Evolutionary conservation across 169 alveolate genomes (phyloP), one percentile per base, ranked within the genome.

Genomic region (Plasmodium yoelii): DNA sequence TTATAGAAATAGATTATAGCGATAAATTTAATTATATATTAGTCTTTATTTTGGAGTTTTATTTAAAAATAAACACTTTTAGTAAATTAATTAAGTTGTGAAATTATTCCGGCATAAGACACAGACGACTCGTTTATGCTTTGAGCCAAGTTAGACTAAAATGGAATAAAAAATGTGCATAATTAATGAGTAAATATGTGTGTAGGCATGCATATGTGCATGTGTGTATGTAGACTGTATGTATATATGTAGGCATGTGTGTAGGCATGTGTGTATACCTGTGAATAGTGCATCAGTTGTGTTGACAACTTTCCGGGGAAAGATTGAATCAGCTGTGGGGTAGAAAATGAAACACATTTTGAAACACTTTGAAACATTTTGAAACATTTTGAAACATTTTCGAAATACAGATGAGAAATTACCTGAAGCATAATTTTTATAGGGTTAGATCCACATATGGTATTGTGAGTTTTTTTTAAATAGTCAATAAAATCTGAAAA

Each of bases 371-470:
- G n/a, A n/a, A n/a, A n/a, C n/a, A n/a, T n/a, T n/a, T n/a, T n/a
- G n/a, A n/a, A n/a, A n/a, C n/a, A n/a, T n/a, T n/a, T n/a, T n/a
- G n/a, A n/a, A n/a, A n/a, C n/a, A n/a, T n/a, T n/a, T n/a, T n/a
- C n/a, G n/a, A n/a, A n/a, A n/a, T n/a, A n/a, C n/a, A n/a, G n/a
- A n/a, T n/a, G 6, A 73, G 18, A 53, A 60, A 68, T 26, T 87
- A 95, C 94, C 55, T 88, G 92, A 47, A 98, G 92, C 72, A 95
- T 93, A 34, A 98, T 94, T 59, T 93, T 84, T 34, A 98, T 98
- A 15, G 99, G 99, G 87, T 97, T 94, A 75, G 99, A 92, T 26
- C 99, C 99, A 88, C 99, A 98, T 42, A 98, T 97, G 1, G 99
- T 98, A 93, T 98, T 98, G 70, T 92, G 95, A n/a, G 99, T 97